Conservation (phyloP, 208 protist species). For the Trypanosoma scelopori region DNA sequence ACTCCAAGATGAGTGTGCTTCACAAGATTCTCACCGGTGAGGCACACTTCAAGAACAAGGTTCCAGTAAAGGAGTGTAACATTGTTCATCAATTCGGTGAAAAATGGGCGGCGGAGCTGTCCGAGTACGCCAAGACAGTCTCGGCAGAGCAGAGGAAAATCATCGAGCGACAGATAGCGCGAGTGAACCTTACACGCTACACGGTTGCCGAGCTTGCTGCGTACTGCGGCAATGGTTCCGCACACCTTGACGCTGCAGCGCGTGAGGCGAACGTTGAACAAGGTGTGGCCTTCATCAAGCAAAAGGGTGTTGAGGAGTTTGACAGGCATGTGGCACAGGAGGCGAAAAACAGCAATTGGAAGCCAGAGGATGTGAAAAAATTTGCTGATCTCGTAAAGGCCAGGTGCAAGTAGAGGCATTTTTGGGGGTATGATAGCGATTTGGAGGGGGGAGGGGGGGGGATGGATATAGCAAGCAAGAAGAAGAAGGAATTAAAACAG, state of each 20-base stretch:
- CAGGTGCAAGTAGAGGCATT: constrained; percentile 48
- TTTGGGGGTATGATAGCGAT: not conserved
- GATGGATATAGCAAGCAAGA: not conserved
- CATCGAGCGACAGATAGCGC: constrained; percentile 77
- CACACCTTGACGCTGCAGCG: constrained; percentile 66
- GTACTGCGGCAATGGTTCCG: constrained; percentile 75
- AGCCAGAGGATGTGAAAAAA: constrained; percentile 66
- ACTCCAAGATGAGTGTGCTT: constrained; percentile 73
- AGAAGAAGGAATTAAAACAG: too few species aligned
- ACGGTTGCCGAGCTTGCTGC: constrained; percentile 84
- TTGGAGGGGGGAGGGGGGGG: not conserved
- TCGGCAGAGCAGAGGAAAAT: constrained; percentile 67
- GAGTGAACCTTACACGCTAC: constrained; percentile 82
- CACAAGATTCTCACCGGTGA: constrained; percentile 89
- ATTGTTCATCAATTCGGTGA: constrained; percentile 88
- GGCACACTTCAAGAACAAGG: constrained; percentile 82
- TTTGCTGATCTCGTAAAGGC: constrained; percentile 84
- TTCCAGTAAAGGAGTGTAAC: constrained; percentile 83
- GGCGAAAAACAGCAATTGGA: constrained; percentile 87
- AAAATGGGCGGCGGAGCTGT: constrained; percentile 69
- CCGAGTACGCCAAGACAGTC: constrained; percentile 70
- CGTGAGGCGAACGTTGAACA: constrained; percentile 73
- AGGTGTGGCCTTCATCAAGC: constrained; percentile 62
- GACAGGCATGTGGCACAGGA: constrained; percentile 70
- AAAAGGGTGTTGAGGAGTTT: constrained; percentile 74